Base-by-base conservation (phyloP, 305 asterid genomes). In the Andrographis paniculata region DNA sequence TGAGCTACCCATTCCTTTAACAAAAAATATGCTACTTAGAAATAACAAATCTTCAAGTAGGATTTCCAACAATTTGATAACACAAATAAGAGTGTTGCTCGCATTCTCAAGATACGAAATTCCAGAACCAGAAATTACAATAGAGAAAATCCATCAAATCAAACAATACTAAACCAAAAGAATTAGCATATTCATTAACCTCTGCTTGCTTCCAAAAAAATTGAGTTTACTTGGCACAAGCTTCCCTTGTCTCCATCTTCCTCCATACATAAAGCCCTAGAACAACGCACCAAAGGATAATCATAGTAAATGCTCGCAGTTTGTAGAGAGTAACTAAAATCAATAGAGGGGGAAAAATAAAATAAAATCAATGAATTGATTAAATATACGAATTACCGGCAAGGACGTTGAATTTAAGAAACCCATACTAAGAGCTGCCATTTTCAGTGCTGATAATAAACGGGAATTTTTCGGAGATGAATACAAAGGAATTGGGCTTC, bases 201-300 rank as follows among this genome's bases (percentile, higher is more conserved):
- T 71, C 61, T 60, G 73, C 55, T 62, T 65, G 65, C 72, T 61
- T 53, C 69, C 65, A 23, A 58, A 54, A 59, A 63, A 44, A 64
- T 54, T 53, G 56, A 53, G 40, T 33, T 52, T 56, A 42, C 46
- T 58, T 24, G 59, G 61, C 39, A 54, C 64, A 52, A 63, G 43
- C 41, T 48, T 65, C 58, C 53, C 50, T 50, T 28, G 48, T 62
- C 48, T 65, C 67, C 68, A 56, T 67, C 65, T 59, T 61, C 65
- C 59, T 61, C 70, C 55, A 46, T 50, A 64, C 47, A 62, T 59
- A 24, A 44, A 48, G 53, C 62, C 31, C 80, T 73, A 52, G 11
- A 53, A 61, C 28, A 24, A 43, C 52, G 41, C 30, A 44, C 27
- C 28, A 24, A 43, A 48, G 41, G 22, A 44, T 27, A 31, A 36